A percentile compares a stretch with the other conserved stretches of the same genome.
These are phyloP conservation scores for Alternaria dauci DNA, from an alignment of 2,329 filamentous ascomycete genomes.

Conservation along the genomic window DNA sequence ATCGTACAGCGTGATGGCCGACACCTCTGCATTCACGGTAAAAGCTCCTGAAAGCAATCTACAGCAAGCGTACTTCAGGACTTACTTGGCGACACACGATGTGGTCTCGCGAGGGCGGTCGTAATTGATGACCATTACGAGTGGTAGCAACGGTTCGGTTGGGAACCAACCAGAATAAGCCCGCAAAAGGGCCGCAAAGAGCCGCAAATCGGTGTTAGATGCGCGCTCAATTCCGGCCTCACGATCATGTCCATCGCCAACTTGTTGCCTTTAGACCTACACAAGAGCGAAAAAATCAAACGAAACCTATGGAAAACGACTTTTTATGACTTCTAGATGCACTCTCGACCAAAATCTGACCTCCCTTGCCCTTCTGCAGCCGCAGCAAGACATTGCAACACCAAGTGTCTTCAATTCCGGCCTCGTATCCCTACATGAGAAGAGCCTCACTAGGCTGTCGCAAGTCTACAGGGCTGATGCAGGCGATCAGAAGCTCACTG, in stretches of 20 bases:
- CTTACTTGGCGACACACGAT: not conserved
- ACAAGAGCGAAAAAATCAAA: not conserved
- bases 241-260: not conserved
- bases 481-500: not conserved
- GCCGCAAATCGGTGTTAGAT: constrained; percentile 11
- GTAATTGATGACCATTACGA: not conserved
- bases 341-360: not conserved
- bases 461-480: not conserved
- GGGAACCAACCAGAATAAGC: constrained; percentile 20
- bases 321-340: too few relatives aligned
- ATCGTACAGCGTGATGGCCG: not conserved
- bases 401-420: constrained; percentile 9
- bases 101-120: not conserved
- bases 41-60: too few relatives aligned
- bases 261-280: not conserved
- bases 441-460: not conserved
- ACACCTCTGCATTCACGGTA: not conserved
- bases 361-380: not conserved
- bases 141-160: constrained; percentile 7
- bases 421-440: constrained; percentile 3
- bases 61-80: not conserved
- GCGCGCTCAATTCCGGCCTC: constrained; percentile 9
- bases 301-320: not conserved
- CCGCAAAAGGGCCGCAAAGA: constrained; percentile 16
- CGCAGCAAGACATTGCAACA: not conserved